Evolutionary conservation across 169 alveolate genomes (phyloP), one percentile per base, ranked within the genome.

Genomic region (Eimeria maxima): DNA sequence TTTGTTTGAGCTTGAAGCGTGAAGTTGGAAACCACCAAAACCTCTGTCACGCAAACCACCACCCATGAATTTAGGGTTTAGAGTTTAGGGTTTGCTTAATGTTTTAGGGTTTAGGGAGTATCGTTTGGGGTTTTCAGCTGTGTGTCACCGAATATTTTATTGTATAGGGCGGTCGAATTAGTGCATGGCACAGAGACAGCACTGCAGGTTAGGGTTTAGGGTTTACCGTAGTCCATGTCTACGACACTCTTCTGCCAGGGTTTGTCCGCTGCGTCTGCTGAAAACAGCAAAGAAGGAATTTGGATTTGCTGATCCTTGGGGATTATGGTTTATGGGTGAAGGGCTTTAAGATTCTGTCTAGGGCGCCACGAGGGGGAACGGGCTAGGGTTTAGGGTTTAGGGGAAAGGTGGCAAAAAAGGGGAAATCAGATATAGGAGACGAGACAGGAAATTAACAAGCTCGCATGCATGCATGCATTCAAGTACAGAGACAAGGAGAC

Each of bases 171-270:
- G n/a, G n/a, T n/a, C n/a, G n/a, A n/a, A n/a, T n/a, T n/a, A n/a
- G n/a, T n/a, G n/a, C n/a, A n/a, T n/a, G n/a, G n/a, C n/a, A n/a
- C n/a, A n/a, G n/a, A n/a, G n/a, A n/a, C n/a, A n/a, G n/a, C n/a
- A n/a, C n/a, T n/a, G n/a, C n/a, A 27, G 47, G 11, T 55, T 8
- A 83, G 91, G 91, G 74, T 16, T 27, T 83, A 83, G 22, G 50
- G 91, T 27, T 55, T 83, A 83, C 91, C 91, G 76, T 83, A 83
- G 74, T 42, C 74, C 76, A 83, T 55, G 73, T 83, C 91, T 16
- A 47, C 60, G 65, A 83, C 91, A n/a, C 42, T 83, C 60, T 83
- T 83, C 91, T 83, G 91, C 91, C 91, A 83, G 29, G 91, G 74
- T 24, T 83, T 83, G 27, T 76, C 91, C 20, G 91, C 38, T 27